Evolutionary conservation across 2,329 filamentous ascomycete species (phyloP).

Genomic region (Trichoderma breve): DNA sequence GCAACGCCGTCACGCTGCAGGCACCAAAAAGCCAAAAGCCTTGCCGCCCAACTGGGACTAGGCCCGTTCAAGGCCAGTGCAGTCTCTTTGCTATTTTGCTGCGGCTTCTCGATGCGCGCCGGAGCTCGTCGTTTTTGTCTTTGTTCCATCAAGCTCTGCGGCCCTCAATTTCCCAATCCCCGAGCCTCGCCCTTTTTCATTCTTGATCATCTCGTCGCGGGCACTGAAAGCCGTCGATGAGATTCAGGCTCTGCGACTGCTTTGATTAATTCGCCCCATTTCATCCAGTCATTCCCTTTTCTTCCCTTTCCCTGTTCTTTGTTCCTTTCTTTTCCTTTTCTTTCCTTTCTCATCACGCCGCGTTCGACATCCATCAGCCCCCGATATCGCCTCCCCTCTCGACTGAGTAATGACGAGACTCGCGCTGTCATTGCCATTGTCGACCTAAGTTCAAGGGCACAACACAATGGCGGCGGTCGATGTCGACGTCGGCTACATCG

Average conservation of each 20-base stretch:
- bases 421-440: conserved; percentile 17
- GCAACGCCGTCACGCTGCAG: not conserved
- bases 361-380: not conserved
- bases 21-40: conserved; percentile 1
- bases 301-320: not conserved
- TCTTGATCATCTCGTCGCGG: not conserved
- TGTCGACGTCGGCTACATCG: conserved; percentile 70
- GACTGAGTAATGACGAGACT: conserved; percentile 21
- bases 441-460: conserved; percentile 11
- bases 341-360: not conserved
- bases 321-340: not conserved
- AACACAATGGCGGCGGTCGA: conserved; percentile 43
- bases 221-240: not conserved
- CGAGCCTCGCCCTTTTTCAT: not conserved
- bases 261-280: not conserved
- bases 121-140: conserved; percentile 5
- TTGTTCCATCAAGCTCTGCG: conserved; percentile 4
- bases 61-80: not conserved
- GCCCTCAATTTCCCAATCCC: not conserved
- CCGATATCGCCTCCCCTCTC: not conserved
- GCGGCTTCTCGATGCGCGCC: conserved; percentile 12
- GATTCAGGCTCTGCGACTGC: not conserved
- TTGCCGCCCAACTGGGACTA: conserved; percentile 15
- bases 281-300: not conserved
- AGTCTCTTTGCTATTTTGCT: conserved; percentile 1